Evolutionary conservation across 495 filamentous ascomycete species (phyloP), one percentile per base, ranked within the genome.

Genomic region (Neurospora tetrasperma): DNA sequence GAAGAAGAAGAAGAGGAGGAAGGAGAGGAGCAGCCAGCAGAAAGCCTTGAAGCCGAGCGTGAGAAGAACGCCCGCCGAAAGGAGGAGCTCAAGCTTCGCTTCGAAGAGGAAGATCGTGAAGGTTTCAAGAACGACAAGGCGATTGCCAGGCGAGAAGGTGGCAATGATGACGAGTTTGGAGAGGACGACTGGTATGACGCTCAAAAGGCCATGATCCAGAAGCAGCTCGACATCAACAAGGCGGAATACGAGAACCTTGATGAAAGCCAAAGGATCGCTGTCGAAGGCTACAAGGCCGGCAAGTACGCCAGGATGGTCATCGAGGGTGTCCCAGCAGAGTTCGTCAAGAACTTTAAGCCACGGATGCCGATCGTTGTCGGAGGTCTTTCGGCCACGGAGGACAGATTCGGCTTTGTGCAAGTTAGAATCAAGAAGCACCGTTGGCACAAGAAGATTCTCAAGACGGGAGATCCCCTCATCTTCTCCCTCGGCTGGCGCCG

Each of bases 361-460:
- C 88, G 89, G 74, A 92, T 89, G 78, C 96, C 96, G 43, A 87
- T 99, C 75, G 89, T 99, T 69, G 86, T 98, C 48, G 96, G 96
- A 66, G 96, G 96, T 69, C 85, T 99, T 48, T 89, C 93, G 46
- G 87, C 96, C 10, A 97, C 94, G 0, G 96, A 99, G 81, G 94
- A 98, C 81, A 89, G 96, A 14, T 97, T 97, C 79, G 96, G 96
- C 3, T 98, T 93, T 76, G 90, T 98, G 16, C 96, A 98, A 81
- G 88, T 98, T 69, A 89, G 96, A 44, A 98, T 99, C 85, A 98
- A 98, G 87, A 87, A 92, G 73, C 96, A 99, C 79, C 88, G 96
- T 75, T 99, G 96, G 96, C 96, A 98, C 80, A 98, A 98, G 88
- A 97, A 94, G 86, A 98, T 98, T 72, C 85, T 99, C 74, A 99